Evolutionary conservation across 148 eudicot species (phyloP), one percentile per base, ranked within the genome.

Genomic region (Rhododendron ferrugineum): DNA sequence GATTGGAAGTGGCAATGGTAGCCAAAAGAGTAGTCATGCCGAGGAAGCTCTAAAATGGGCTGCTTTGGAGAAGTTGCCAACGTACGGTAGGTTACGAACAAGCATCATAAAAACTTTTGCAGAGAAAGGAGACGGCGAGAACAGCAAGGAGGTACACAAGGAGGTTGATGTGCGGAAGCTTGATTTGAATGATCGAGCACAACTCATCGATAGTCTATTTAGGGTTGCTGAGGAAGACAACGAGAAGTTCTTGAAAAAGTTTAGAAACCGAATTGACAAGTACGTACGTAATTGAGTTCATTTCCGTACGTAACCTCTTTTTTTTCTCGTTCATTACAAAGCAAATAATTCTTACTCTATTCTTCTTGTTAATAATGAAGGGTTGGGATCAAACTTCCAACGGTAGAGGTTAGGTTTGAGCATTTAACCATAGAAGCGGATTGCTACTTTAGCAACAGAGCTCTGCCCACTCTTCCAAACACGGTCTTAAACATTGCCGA

Each of bases 41-140:
- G 96, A 92, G 46, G 99, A 95, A 85, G 98, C 98, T 4, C 85
- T 96, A 0, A 87, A 86, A 89, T 95, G 99, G 99, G 99, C 98
- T 34, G 98, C 99, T 64, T 44, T 96, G 28, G 98, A 96, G 85
- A 96, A 93, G 76, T 76, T 96, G 11, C 98, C 99, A 0, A 96
- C 99, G 2, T 96, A 96, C 60, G 92, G 91, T 46, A 85, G 99
- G 66, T 84, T 95, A 60, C 90, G 99, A 26, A 96, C 96, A 1
- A 93, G 98, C 7, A 90, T 96, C 22, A 87, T 96, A 26, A 90
- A 94, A 79, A 88, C 94, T 18, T 94, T 87, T 62, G 83, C 74
- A 28, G 91, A 87, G 16, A 77, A 85, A 70, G 89, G 84, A 13
- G 84, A 85, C 18, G 73, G 66, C 13, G 89, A 91, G 64, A 52